Base-by-base conservation (phyloP, 1,139 yeast genomes). In the Candida sp. region DNA sequence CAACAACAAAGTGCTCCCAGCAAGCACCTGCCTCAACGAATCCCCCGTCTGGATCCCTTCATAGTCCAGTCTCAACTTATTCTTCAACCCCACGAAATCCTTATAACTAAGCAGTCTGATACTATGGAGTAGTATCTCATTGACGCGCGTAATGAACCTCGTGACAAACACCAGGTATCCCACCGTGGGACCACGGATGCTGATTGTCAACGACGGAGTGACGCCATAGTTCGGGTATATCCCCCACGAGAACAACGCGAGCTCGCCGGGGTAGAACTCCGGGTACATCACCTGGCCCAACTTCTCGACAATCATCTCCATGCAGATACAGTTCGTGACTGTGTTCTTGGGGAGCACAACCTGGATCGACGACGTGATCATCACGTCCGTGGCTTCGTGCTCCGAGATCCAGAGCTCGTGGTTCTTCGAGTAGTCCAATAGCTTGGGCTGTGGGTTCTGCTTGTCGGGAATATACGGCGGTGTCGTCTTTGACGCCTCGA, bases 181-280 rank as follows among this genome's bases (percentile, higher is more conserved):
- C 25, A 66, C 64, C 0, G 63, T 58, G 23, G 79, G 75, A 0
- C 92, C 92, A 42, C 77, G 68, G 1, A 84, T 60, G 4, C 77
- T 78, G 37, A 86, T 58, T 0, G 78, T 64, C 6, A 86, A 61
- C 5, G 85, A 77, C 1, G 77, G 73, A 43, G 76, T 80, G 6
- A 86, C 84, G 52, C 78, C 77, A 25, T 70, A 56, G 3, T 85
- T 79, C 0, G 90, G 78, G 39, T 66, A 71, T 0, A 85, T 54
- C 23, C 80, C 83, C 81, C 86, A 86, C 0, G 80, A 67, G 57
- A 75, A 84, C 3, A 84, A 82, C 9, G 84, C 55, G 26, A 72
- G 60, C 51, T 84, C 81, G 0, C 85, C 75, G 0, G 78, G 74
- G 59, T 85, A 86, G 3, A 87, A 57, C 3, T 56, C 57, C 2